These are phyloP conservation scores for Naumovozyma baii DNA, from an alignment of 805 yeast genomes.

Conservation along the genomic window DNA sequence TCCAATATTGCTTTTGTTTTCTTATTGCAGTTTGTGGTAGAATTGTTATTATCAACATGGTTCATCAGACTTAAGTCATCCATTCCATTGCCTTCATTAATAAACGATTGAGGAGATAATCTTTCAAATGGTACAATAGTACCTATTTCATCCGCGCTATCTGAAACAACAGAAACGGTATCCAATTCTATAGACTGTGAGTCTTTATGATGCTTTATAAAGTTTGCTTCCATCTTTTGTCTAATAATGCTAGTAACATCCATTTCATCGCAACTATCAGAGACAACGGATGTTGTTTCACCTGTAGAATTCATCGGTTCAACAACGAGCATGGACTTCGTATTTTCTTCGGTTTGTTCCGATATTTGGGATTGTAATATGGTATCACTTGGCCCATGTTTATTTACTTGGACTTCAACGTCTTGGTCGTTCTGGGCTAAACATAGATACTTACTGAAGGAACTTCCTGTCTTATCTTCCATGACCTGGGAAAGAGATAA, in stretches of 20 bases:
- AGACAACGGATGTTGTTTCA: neutral
- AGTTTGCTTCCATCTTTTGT: neutral
- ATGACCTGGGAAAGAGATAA: constrained; percentile 23
- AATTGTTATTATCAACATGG: no score
- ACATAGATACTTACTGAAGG: neutral
- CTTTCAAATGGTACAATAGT: constrained; percentile 7
- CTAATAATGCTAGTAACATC: neutral
- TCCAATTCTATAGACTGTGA: neutral
- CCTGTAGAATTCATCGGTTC: neutral
- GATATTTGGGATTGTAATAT: no score
- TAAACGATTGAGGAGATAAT: neutral
- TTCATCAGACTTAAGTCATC: no score
- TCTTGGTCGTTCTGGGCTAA: neutral
- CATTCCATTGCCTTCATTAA: neutral
- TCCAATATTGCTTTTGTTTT: no score
- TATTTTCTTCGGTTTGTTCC: no score
- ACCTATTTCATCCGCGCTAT: constrained; percentile 9
- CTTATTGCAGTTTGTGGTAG: neutral
- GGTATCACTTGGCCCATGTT: constrained; percentile 4
- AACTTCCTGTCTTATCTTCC: constrained; percentile 11
- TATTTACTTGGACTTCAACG: constrained; percentile 3
- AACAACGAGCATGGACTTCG: no score
- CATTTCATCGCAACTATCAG: constrained; percentile 5
- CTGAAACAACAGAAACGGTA: constrained; percentile 4
- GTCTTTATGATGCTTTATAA: neutral